Conservation (phyloP, 2,329 filamentous ascomycete species). For the Byssoonygena ceratinophila region DNA sequence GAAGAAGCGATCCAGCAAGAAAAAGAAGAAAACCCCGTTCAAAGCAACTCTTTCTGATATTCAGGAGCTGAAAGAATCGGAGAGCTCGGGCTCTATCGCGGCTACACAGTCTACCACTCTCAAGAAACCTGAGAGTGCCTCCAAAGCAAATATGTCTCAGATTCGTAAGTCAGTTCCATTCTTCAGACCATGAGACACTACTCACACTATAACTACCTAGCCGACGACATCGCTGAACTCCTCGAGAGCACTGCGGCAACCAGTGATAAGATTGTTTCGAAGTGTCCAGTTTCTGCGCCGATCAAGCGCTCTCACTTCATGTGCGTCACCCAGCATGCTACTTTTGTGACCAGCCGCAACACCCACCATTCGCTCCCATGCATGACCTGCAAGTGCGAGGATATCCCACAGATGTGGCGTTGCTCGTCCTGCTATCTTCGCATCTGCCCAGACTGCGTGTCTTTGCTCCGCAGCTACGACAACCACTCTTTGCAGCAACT, state of each 20-base stretch:
- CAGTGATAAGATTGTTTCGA: not conserved
- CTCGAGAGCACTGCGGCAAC: not conserved
- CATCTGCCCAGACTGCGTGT: constrained; percentile 30
- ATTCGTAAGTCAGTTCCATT: not conserved
- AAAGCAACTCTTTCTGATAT: not conserved
- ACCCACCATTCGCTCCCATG: constrained; percentile 34
- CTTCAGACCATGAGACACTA: too few species aligned
- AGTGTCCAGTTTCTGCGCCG: constrained; percentile 24
- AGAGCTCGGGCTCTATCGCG: constrained; percentile 1
- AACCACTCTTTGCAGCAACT: constrained; percentile 27
- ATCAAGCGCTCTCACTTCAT: constrained; percentile 29
- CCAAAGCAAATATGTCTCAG: not conserved
- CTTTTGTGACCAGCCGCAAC: constrained; percentile 30
- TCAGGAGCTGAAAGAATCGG: not conserved
- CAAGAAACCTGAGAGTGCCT: not conserved
- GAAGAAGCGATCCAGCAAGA: not conserved
- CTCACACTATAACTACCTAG: not conserved
- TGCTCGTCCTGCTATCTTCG: constrained; percentile 36
- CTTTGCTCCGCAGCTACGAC: constrained; percentile 26
- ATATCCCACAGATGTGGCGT: constrained; percentile 29
- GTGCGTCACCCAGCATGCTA: constrained; percentile 33
- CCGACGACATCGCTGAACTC: not conserved
- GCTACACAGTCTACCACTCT: not conserved
- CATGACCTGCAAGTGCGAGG: constrained; percentile 35
- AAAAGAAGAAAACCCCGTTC: not conserved